Conservation (phyloP, 2,329 filamentous ascomycete species). For the Colletotrichum tabaci region DNA sequence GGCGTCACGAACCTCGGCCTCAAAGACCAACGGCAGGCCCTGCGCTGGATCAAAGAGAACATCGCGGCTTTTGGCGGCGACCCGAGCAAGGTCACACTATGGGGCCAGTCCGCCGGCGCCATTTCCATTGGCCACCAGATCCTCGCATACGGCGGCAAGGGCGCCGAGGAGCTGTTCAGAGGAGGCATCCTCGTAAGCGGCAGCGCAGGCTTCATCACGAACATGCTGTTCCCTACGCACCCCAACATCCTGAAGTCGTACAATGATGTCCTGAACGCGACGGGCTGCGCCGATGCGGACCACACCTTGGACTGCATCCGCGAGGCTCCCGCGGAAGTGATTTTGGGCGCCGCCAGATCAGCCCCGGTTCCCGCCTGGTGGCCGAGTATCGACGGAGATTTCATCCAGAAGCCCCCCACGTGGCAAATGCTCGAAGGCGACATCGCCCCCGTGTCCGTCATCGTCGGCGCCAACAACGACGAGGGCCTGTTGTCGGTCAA, state of each 20-base stretch:
- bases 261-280: slow-evolving; percentile 13
- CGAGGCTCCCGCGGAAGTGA: neutral
- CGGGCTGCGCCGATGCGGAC: slow-evolving; percentile 26
- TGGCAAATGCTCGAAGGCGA: slow-evolving; percentile 24
- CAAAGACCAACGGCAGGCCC: slow-evolving; percentile 64
- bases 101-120: slow-evolving; percentile 63
- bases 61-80: slow-evolving; percentile 68
- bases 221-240: slow-evolving; percentile 13
- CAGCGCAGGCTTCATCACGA: slow-evolving; percentile 11
- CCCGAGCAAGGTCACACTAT: slow-evolving; percentile 62
- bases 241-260: slow-evolving; percentile 5
- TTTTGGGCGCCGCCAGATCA: slow-evolving; percentile 1
- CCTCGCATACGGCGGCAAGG: slow-evolving; percentile 30
- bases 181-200: slow-evolving; percentile 33
- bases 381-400: slow-evolving; percentile 29
- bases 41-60: slow-evolving; percentile 71
- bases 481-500: slow-evolving; percentile 20
- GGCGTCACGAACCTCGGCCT: slow-evolving; percentile 70
- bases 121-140: slow-evolving; percentile 30
- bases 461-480: slow-evolving; percentile 33
- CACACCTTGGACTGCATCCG: slow-evolving; percentile 32
- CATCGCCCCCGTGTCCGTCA: slow-evolving; percentile 13
- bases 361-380: slow-evolving; percentile 17
- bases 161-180: slow-evolving; percentile 28
- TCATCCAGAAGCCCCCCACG: slow-evolving; percentile 11